Evolutionary conservation across 2,329 filamentous ascomycete species (phyloP).

Genomic region (Cladosporium phlei): DNA sequence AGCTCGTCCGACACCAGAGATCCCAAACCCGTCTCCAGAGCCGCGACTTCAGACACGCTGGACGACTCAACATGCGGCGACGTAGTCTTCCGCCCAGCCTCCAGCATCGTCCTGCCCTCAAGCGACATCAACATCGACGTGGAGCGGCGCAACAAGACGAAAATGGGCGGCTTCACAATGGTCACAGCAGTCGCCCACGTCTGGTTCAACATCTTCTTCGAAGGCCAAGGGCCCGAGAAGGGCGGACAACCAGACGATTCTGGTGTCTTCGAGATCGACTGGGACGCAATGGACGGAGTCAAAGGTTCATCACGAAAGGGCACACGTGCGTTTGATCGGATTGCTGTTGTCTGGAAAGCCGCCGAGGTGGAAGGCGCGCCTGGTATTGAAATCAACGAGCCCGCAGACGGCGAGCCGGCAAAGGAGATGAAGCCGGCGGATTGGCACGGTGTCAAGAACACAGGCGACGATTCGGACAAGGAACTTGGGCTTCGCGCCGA

Average conservation of each 20-base stretch:
- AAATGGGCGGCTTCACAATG: conserved; percentile 74
- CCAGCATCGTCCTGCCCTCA: conserved; percentile 65
- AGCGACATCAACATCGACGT: conserved; percentile 89
- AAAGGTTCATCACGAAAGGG: conserved; percentile 84
- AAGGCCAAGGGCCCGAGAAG: conserved; percentile 70
- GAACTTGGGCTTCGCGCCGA: conserved; percentile 64
- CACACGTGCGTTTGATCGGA: conserved; percentile 70
- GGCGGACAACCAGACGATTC: conserved; percentile 61
- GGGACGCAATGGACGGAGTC: conserved; percentile 84
- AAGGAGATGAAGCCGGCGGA: conserved; percentile 66
- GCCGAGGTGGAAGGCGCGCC: conserved; percentile 25
- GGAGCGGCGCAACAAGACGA: conserved; percentile 76
- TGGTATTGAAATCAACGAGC: conserved; percentile 52
- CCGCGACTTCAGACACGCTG: conserved; percentile 4
- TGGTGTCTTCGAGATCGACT: conserved; percentile 67
- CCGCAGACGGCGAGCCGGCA: conserved; percentile 62
- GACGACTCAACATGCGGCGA: conserved; percentile 52
- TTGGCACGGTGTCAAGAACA: conserved; percentile 60
- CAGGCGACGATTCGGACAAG: conserved; percentile 44
- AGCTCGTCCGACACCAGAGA: conserved; percentile 13
- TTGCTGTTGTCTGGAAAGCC: conserved; percentile 78
- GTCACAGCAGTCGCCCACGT: conserved; percentile 90
- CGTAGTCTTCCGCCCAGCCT: conserved; percentile 70
- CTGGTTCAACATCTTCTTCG: conserved; percentile 96
- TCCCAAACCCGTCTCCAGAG: conserved; percentile 1